A percentile compares a stretch with the other conserved stretches of the same genome.
These are phyloP conservation scores for Atkinsonella texensis DNA, from an alignment of 2,329 filamentous ascomycete species.

Conservation along the genomic window DNA sequence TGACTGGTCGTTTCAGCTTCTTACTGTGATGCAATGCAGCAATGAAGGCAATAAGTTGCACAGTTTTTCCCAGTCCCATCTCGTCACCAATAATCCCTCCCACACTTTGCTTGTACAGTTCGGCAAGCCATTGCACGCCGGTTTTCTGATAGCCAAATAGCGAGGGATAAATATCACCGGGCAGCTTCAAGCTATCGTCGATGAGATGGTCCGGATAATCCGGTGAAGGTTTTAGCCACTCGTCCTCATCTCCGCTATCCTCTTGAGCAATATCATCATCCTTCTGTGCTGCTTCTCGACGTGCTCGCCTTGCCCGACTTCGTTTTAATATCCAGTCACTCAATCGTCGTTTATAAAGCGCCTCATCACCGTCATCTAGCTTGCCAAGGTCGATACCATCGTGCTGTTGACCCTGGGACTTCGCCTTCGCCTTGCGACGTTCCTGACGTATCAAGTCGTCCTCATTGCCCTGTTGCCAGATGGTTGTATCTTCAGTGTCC, in stretches of 20 bases:
- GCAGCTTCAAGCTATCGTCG: slow-evolving; percentile 65
- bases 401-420: slow-evolving; percentile 21
- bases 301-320: slow-evolving; percentile 28
- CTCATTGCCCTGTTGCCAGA: slow-evolving; percentile 28
- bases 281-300: slow-evolving; percentile 23
- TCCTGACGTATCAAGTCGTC: slow-evolving; percentile 26
- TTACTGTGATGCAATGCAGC: slow-evolving; percentile 88
- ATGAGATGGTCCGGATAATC: slow-evolving; percentile 65
- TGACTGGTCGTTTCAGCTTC: slow-evolving; percentile 69
- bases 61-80: slow-evolving; percentile 97
- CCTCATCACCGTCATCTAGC: slow-evolving; percentile 83
- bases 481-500: slow-evolving; percentile 21
- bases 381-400: slow-evolving; percentile 37
- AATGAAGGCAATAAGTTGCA: slow-evolving; percentile 61
- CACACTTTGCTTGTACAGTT: slow-evolving; percentile 78
- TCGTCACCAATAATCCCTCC: slow-evolving; percentile 95
- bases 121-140: slow-evolving; percentile 90
- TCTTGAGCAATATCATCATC: slow-evolving; percentile 19
- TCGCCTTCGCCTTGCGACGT: slow-evolving; percentile 31
- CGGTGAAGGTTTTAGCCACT: slow-evolving; percentile 84
- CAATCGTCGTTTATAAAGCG: slow-evolving; percentile 64
- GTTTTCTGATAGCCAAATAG: slow-evolving; percentile 97
- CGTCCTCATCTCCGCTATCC: slow-evolving; percentile 34
- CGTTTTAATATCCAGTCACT: slow-evolving; percentile 56
- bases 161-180: slow-evolving; percentile 84